Conservation (phyloP, 495 filamentous ascomycete genomes). For the Hyaloscypha bicolor region DNA sequence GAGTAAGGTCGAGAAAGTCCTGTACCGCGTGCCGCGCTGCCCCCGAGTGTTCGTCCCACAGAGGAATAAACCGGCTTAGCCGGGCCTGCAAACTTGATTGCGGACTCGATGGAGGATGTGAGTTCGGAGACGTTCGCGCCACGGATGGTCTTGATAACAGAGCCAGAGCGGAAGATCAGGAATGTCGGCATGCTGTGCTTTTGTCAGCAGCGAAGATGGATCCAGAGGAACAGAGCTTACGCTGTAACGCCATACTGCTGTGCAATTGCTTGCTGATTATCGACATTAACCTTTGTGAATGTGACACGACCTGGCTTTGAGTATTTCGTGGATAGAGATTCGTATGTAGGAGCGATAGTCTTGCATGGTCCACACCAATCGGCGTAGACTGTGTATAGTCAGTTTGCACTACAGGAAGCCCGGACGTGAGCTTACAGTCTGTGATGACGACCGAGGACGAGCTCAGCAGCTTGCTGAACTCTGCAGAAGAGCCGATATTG, state of each 20-base stretch:
- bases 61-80: conserved; percentile 40
- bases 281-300: conserved; percentile 56
- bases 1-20: conserved; percentile 37
- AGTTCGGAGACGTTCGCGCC: conserved; percentile 80
- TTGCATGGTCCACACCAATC: conserved; percentile 64
- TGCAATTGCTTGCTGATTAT: conserved; percentile 47
- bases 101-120: conserved; percentile 73
- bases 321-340: conserved; percentile 47
- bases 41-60: conserved; percentile 46
- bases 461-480: conserved; percentile 36
- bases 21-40: conserved; percentile 32
- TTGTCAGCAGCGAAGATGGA: conserved; percentile 6
- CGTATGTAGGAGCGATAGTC: conserved; percentile 54
- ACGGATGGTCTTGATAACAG: conserved; percentile 69
- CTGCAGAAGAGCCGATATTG: conserved; percentile 34
- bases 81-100: conserved; percentile 58
- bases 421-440: conserved; percentile 34
- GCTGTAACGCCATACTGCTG: conserved; percentile 47
- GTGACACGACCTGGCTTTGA: conserved; percentile 45
- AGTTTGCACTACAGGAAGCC: conserved; percentile 6
- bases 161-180: conserved; percentile 76
- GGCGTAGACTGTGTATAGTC: conserved; percentile 45
- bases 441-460: conserved; percentile 36
- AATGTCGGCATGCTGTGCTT: conserved; percentile 70
- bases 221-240: conserved; percentile 27